These are phyloP conservation scores for Kodamaea ohmeri DNA, from an alignment of 1,139 yeast species.

Conservation along the genomic window DNA sequence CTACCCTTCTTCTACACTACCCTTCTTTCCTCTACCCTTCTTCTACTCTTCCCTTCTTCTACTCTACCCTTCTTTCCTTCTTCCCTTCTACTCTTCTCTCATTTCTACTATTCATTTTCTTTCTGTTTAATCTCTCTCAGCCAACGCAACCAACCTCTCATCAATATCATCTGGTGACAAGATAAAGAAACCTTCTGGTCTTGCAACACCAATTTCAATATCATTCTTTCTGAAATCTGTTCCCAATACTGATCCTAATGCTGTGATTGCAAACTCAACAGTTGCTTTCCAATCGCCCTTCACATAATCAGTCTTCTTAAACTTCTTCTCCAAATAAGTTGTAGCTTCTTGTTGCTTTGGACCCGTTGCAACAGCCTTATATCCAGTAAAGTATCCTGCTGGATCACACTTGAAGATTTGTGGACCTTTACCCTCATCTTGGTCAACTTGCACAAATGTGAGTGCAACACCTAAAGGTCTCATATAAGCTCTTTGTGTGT, in stretches of 20 bases:
- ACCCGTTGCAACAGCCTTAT: constrained; percentile 92
- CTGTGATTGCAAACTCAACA: constrained; percentile 84
- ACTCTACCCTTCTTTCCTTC: background rate
- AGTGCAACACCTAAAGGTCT: constrained; percentile 93
- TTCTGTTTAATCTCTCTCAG: constrained; percentile 78
- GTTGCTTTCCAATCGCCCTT: constrained; percentile 88
- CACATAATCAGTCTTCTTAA: constrained; percentile 69
- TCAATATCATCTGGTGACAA: constrained; percentile 86
- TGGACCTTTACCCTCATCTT: constrained; percentile 71
- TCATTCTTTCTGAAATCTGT: constrained; percentile 94
- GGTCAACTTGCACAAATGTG: constrained; percentile 66
- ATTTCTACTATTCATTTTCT: background rate
- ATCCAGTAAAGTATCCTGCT: constrained; percentile 92
- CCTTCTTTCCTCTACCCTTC: background rate
- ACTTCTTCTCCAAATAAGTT: constrained; percentile 86
- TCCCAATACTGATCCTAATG: constrained; percentile 81
- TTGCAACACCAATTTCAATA: constrained; percentile 88
- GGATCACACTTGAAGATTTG: constrained; percentile 91
- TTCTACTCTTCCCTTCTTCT: background rate
- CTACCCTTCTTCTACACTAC: background rate
- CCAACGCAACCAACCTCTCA: constrained; percentile 87
- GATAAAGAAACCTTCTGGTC: constrained; percentile 63
- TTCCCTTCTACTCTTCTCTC: background rate
- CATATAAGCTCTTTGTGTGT: constrained; percentile 99
- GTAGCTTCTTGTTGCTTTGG: constrained; percentile 97